Evolutionary conservation across 2,329 filamentous ascomycete species (phyloP), one percentile per base, ranked within the genome.

Genomic region (Fusarium odoratissimum): DNA sequence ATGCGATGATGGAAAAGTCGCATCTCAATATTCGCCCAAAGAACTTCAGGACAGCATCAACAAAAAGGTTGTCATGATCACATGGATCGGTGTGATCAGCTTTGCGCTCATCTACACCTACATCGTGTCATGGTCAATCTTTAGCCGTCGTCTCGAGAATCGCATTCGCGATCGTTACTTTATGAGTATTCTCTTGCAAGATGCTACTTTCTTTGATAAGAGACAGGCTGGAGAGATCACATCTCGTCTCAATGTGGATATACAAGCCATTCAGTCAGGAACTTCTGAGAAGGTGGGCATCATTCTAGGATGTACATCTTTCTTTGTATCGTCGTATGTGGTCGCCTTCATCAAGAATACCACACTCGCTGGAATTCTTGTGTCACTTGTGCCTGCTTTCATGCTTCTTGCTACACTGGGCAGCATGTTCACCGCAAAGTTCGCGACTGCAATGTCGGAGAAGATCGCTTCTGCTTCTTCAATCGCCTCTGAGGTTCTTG

Each of bases 231-330:
- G 90, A 21, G 89, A 92, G 78, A 87, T 92, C 17, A 86, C 89
- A 4, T 88, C 89, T 13, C 85, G 91, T 23, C 86, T 93, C 46
- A 90, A 90, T 76, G 85, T 86, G 60, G 91, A 93, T 74, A 91
- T 93, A 38, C 87, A 91, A 65, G 87, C 88, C 2, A 89, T 93
- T 57, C 91, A 91, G 75, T 86, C 87, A 0, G 91, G 91, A 19
- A 92, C 91, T 0, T 91, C 89, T 3, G 91, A 93, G 79, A 93
- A 93, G 78, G 91, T 92, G 21, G 91, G 91, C 57, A 88, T 92
- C 38, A 87, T 88, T 71, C 84, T 93, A 8, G 86, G 87, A 30
- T 90, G 87, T 56, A 79, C 88, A 14, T 89, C 89, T 5, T 93
- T 92, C 79, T 93, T 93, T 76, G 77, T 92, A 59, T 90, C 91